phyloP scores from a whole-genome alignment of 148 eudicot genomes.

The Heliamphora exappendiculata region DNA sequence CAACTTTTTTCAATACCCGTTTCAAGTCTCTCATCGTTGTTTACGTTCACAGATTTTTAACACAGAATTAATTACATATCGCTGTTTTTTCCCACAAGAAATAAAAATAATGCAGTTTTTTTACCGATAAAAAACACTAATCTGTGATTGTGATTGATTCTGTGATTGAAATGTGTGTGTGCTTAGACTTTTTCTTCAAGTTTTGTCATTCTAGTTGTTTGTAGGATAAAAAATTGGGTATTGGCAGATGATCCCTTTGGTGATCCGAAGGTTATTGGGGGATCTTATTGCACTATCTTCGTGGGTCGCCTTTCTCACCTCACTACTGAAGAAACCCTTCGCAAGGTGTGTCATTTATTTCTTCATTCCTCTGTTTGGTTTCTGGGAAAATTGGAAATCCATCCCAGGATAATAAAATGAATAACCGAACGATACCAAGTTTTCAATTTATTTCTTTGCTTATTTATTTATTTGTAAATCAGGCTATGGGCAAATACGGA shows the following conservation, averaged over 20 bases:
- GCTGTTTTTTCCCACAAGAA: too few species aligned
- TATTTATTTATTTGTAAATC: slow-evolving; percentile 8
- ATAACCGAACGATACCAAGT: not conserved
- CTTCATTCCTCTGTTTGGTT: not conserved
- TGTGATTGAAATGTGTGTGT: not conserved
- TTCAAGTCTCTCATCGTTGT: not conserved
- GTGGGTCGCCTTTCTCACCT: slow-evolving; percentile 70
- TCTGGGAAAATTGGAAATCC: too few species aligned
- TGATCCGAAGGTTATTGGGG: slow-evolving; percentile 75
- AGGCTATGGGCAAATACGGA: slow-evolving; percentile 84
- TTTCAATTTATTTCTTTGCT: not conserved
- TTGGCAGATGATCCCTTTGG: slow-evolving; percentile 88
- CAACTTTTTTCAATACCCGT: not conserved
- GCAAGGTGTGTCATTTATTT: slow-evolving; percentile 29
- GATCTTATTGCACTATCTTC: slow-evolving; percentile 80
- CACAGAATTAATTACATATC: too few species aligned
- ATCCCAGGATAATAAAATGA: not conserved
- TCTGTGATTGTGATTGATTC: too few species aligned
- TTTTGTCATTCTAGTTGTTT: not conserved
- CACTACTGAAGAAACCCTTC: slow-evolving; percentile 69
- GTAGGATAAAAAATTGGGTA: not conserved
- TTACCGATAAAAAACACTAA: too few species aligned
- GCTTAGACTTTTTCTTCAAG: not conserved
- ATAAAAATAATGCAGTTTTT: too few species aligned
- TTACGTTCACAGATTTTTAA: not conserved